Base-by-base conservation (phyloP, 2,329 filamentous ascomycete species). In the Teratosphaeria pseudoeucalypti region DNA sequence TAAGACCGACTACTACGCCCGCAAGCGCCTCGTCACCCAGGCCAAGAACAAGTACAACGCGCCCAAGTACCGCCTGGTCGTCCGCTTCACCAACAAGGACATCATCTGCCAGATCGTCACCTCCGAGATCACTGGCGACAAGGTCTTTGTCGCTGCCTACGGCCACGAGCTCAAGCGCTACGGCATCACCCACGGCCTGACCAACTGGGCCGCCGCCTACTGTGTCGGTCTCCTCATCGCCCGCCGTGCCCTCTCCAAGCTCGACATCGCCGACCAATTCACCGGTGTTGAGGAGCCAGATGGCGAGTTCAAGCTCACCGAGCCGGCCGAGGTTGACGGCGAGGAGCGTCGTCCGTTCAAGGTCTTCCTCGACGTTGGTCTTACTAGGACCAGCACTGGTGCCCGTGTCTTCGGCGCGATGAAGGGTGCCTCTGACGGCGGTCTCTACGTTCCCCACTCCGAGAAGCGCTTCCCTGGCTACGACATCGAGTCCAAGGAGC, bases 41-140 rank as follows among this genome's bases (percentile, higher is more conserved):
- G 94, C 94, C 82, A 99, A 97, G 90, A 99, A 99, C 90, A 99
- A 99, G 89, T 99, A 97, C 89, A 95, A 95, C 82, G 89, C 94
- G 67, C 94, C 94, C 81, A 99, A 99, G 87, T 97, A 99, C 88
- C 90, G 94, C 76, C 88, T 99, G 76, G 94, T 99, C 70, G 90
- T 99, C 77, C 94, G 94, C 67, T 75, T 75, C 72, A 74, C 72
- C 70, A 74, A 97, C 88, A 90, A 91, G 81, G 92, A 99, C 85
- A 95, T 97, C 83, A 89, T 97, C 82, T 87, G 86, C 82, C 94
- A 99, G 84, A 94, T 99, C 78, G 86, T 99, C 78, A 88, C 85
- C 76, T 95, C 94, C 63, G 94, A 99, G 85, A 89, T 99, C 82
- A 86, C 84, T 69, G 94, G 94, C 75, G 94, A 99, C 87, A 97